Evolutionary conservation across 2,329 filamentous ascomycete species (phyloP), one percentile per base, ranked within the genome.

Genomic region (Cryphonectria japonica): DNA sequence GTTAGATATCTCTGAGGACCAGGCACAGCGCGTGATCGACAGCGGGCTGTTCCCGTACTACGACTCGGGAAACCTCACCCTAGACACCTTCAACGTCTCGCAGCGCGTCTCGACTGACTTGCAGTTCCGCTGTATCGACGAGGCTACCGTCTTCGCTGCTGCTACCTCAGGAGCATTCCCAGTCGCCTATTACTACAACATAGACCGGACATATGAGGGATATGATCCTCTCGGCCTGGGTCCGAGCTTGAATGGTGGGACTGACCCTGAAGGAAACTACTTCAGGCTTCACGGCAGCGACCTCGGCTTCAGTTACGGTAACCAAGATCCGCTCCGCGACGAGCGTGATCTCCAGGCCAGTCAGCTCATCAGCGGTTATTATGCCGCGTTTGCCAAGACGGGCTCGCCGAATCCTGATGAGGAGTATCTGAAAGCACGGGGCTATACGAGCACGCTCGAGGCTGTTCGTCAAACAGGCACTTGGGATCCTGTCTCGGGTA

Each of bases 41-140:
- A 83, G 81, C 3, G 81, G 82, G 0, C 80, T 88, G 11, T 86
- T 87, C 72, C 85, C 86, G 0, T 78, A 82, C 46, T 82, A 83
- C 67, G 76, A 81, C 61, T 84, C 84, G 0, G 83, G 84, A 3
- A 87, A 88, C 65, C 71, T 85, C 8, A 87, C 86, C 0, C 80
- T 88, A 3, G 84, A 88, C 73, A 80, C 84, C 2, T 88, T 87
- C 80, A 88, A 88, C 71, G 83, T 87, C 2, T 84, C 84, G 5
- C 81, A 84, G 46, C 83, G 85, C 14, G 80, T 88, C 39, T 82
- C 85, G 2, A 87, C 86, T 3, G 86, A 88, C 74, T 83, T 82
- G 61, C 83, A 83, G 6, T 88, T 88, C 79, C 84, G 85, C 69
- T 89, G 86, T 74, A 80, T 87, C 64, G 85, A 88, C 72, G 83